These are phyloP conservation scores for Pseudovirgaria hyperparasitica DNA, from an alignment of 2,329 filamentous ascomycete genomes.

Conservation along the genomic window DNA sequence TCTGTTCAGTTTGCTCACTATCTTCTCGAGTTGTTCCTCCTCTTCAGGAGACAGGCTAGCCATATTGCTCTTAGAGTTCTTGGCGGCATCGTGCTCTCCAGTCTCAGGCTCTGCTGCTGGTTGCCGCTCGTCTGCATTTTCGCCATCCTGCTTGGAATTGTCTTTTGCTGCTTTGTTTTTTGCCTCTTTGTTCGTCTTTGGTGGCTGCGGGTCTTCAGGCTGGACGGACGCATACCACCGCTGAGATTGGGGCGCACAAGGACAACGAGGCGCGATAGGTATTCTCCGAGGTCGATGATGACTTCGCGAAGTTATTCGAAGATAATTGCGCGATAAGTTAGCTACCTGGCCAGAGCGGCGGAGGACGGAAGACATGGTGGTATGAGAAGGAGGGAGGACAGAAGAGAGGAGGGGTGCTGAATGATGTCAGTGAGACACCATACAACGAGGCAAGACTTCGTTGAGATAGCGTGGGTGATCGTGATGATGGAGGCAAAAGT, in stretches of 20 bases:
- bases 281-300: slow-evolving; percentile 23
- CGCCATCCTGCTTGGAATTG: slow-evolving; percentile 12
- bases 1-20: slow-evolving; percentile 43
- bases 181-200: slow-evolving; percentile 16
- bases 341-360: slow-evolving; percentile 55
- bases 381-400: slow-evolving; percentile 7
- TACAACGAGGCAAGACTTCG: too few species aligned
- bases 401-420: slow-evolving; percentile 4
- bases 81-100: slow-evolving; percentile 26
- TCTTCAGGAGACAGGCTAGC: slow-evolving; percentile 42
- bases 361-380: slow-evolving; percentile 50
- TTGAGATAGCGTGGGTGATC: too few species aligned
- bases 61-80: slow-evolving; percentile 14
- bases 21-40: slow-evolving; percentile 43
- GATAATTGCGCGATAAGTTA: slow-evolving; percentile 45
- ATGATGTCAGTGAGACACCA: slow-evolving; percentile 4
- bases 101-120: slow-evolving; percentile 25
- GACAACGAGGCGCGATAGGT: slow-evolving; percentile 27
- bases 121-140: slow-evolving; percentile 18
- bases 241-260: slow-evolving; percentile 30
- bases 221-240: slow-evolving; percentile 29
- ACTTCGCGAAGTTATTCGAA: slow-evolving; percentile 39
- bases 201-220: slow-evolving; percentile 16
- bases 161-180: slow-evolving; percentile 13
- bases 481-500: too few species aligned